phyloP scores from a whole-genome alignment of 495 filamentous ascomycete genomes.

The Tuber borchii region DNA sequence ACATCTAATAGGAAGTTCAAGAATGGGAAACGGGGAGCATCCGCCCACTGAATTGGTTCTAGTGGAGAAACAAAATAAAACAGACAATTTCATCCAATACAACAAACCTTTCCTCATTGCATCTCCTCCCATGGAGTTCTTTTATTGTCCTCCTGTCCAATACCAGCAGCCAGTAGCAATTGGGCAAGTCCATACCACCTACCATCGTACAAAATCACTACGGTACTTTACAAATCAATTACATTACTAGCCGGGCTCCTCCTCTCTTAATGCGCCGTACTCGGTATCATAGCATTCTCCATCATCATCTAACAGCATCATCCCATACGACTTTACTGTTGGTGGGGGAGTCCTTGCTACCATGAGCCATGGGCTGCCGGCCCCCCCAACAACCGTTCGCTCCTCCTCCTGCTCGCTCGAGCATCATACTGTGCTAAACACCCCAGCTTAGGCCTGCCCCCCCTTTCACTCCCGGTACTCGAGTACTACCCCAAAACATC shows the following conservation, averaged over 20 bases:
- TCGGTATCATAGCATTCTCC: neutral
- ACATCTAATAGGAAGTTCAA: neutral
- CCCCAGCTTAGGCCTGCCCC: neutral
- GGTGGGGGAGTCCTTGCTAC: neutral
- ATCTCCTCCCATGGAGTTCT: neutral
- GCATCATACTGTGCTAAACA: too few relatives aligned
- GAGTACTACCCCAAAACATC: neutral
- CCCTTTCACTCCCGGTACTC: neutral
- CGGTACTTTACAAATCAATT: neutral
- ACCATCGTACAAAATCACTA: neutral
- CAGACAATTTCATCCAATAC: neutral
- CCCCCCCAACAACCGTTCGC: neutral
- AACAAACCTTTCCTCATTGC: neutral
- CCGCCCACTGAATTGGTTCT: neutral
- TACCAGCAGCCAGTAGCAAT: neutral
- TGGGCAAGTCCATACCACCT: neutral
- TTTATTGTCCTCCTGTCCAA: neutral
- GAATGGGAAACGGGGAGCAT: neutral
- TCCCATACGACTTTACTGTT: neutral
- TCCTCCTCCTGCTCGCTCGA: neutral
- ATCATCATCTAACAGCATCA: constrained; percentile 1
- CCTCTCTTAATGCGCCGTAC: neutral
- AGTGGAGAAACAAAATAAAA: neutral
- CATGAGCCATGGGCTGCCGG: neutral
- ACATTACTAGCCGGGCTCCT: neutral